A percentile compares a stretch with the other conserved stretches of the same genome.
These are phyloP conservation scores for Arthrobotrys entomopaga DNA, from an alignment of 2,329 filamentous ascomycete genomes.

Conservation along the genomic window DNA sequence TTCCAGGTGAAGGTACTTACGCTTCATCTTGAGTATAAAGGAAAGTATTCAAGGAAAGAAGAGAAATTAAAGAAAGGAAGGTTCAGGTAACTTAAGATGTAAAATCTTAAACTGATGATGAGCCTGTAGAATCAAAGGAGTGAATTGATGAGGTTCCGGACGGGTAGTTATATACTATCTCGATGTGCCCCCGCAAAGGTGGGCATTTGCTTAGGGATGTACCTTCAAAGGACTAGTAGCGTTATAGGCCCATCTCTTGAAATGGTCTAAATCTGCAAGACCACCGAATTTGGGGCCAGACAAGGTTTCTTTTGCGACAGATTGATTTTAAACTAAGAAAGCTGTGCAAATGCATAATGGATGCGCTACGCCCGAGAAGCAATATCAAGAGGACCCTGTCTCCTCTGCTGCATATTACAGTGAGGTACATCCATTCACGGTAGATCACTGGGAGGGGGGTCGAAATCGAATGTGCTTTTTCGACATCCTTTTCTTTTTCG, in stretches of 20 bases:
- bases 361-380: conserved; percentile 44
- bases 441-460: conserved; percentile 29
- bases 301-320: conserved; percentile 52
- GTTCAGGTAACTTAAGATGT: conserved; percentile 44
- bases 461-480: conserved; percentile 16
- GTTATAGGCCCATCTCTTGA: conserved; percentile 36
- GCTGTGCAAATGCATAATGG: conserved; percentile 50
- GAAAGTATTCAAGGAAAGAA: conserved; percentile 48
- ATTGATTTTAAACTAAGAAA: conserved; percentile 40
- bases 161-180: conserved; percentile 54
- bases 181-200: conserved; percentile 48
- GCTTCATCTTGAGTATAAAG: conserved; percentile 53
- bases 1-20: conserved; percentile 35
- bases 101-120: conserved; percentile 47
- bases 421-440: conserved; percentile 37
- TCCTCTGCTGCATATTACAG: conserved; percentile 41
- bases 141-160: conserved; percentile 50
- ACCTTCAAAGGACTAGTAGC: conserved; percentile 37
- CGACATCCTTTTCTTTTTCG: background rate
- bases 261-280: conserved; percentile 50
- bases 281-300: conserved; percentile 35
- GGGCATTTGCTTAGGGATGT: conserved; percentile 45
- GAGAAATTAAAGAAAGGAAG: conserved; percentile 44
- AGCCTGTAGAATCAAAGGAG: conserved; percentile 48
- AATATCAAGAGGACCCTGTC: conserved; percentile 40